Base-by-base conservation (phyloP, 306 rosid species). In the Cercis canadensis region DNA sequence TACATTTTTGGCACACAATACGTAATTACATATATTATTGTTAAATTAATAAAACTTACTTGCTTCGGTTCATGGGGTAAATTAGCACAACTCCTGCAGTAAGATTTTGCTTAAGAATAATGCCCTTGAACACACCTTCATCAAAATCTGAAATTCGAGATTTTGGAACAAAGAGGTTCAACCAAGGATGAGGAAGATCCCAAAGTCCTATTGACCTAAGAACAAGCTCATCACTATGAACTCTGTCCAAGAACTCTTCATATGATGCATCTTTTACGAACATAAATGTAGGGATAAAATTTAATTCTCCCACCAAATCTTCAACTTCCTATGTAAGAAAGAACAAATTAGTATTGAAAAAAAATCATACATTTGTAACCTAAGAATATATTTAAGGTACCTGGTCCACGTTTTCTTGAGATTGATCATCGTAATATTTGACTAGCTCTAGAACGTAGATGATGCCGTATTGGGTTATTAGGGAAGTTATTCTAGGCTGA, bases 181-280 rank as follows among this genome's bases (percentile, higher is more conserved):
- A 4, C 90, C 90, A 86, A 31, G 90, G 90, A 75, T 86, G 90
- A 37, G 90, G 66, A 58, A 78, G 58, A 0, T 83, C 81, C 90
- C 90, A 83, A 0, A 64, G 56, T 14, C 86, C 88, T 49, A 62
- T 37, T 18, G 68, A 11, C 15, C 72, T 60, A 37, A 83, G 81
- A 2, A 11, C 13, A 9, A 41, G 12, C 78, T 86, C 86, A 16
- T 75, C 84, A 2, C 4, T 16, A 8, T 8, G 70, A 32, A 86
- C 86, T 68, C 90, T 70, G 44, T 83, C 51, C 4, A 83, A 52
- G 63, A 86, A 86, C 3, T 81, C 83, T 12, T 60, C 21, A 3
- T 81, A 83, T 1, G 74, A 6, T 4, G 54, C 88, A 11, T 86
- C 86, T 61, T 78, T 73, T 52, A 56, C 34, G 62, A 78, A 86